phyloP scores from a whole-genome alignment of 2,329 filamentous ascomycete species.

The Beauveria bassiana region DNA sequence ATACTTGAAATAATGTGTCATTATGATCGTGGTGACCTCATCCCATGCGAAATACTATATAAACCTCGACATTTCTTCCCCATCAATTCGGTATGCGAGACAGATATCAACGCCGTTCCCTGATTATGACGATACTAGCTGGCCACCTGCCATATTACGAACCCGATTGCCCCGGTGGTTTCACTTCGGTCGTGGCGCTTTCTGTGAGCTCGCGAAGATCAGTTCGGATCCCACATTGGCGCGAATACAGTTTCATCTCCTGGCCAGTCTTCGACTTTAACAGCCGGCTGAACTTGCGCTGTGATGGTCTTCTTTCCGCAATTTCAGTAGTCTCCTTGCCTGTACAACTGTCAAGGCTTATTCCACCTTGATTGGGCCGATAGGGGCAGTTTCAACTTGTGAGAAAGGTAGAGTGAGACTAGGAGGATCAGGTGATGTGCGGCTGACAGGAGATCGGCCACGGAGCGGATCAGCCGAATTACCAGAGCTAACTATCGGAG shows the following conservation, averaged over 20 bases:
- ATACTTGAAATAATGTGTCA: background rate
- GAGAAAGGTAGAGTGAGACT: background rate
- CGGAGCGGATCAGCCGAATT: slow-evolving; percentile 1
- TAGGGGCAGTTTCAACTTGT: background rate
- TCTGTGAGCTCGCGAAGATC: background rate
- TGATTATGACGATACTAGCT: background rate
- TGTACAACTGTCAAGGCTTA: background rate
- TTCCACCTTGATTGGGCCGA: background rate
- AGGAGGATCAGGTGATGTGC: background rate
- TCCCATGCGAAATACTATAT: background rate
- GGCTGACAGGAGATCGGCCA: slow-evolving; percentile 1
- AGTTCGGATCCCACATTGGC: background rate
- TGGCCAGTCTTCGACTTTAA: background rate
- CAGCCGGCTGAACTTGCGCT: background rate
- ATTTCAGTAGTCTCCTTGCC: background rate
- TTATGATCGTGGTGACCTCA: background rate
- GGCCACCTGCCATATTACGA: background rate
- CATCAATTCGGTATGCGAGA: too few relatives aligned
- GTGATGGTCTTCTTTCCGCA: background rate
- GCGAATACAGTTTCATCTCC: background rate
- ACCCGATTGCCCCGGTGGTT: background rate
- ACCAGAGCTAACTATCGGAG: background rate
- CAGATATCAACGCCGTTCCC: background rate
- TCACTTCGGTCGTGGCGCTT: background rate
- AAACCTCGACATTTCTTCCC: background rate